These are phyloP conservation scores for Venturia aucupariae DNA, from an alignment of 2,329 filamentous ascomycete species.

Conservation along the genomic window DNA sequence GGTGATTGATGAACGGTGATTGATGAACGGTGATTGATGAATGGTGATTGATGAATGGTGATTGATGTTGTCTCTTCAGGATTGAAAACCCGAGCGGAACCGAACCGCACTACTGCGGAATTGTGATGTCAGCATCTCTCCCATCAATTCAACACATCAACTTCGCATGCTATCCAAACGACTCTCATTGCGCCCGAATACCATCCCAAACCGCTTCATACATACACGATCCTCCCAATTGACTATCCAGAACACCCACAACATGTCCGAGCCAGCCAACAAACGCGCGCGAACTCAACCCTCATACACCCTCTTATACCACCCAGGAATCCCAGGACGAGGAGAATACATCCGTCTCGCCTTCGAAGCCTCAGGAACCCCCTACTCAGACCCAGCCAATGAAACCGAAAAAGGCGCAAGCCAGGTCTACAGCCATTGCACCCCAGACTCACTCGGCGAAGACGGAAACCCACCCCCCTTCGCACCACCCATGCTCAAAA, in stretches of 20 bases:
- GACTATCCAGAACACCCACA: background rate
- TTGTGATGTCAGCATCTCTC: background rate
- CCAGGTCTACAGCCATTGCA: slow-evolving; percentile 40
- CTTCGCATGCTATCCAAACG: background rate
- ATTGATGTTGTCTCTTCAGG: background rate
- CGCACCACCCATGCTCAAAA: slow-evolving; percentile 56
- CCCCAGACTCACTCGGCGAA: slow-evolving; percentile 35
- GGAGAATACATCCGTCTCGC: slow-evolving; percentile 65
- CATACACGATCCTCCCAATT: background rate
- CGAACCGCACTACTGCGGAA: background rate
- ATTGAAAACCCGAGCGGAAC: background rate
- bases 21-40: too few relatives aligned
- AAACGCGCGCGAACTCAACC: slow-evolving; percentile 16
- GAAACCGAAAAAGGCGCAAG: slow-evolving; percentile 41
- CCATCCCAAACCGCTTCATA: background rate
- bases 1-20: background rate
- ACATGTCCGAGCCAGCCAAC: slow-evolving; percentile 6
- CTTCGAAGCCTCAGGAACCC: slow-evolving; percentile 57
- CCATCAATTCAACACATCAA: background rate
- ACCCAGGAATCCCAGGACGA: slow-evolving; percentile 61
- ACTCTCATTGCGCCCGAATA: background rate
- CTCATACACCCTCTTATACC: slow-evolving; percentile 61
- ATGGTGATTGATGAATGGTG: background rate
- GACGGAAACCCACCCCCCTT: slow-evolving; percentile 53
- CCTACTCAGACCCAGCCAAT: slow-evolving; percentile 55